phyloP scores from a whole-genome alignment of 441 rosid species.

The Syzygium malaccense region DNA sequence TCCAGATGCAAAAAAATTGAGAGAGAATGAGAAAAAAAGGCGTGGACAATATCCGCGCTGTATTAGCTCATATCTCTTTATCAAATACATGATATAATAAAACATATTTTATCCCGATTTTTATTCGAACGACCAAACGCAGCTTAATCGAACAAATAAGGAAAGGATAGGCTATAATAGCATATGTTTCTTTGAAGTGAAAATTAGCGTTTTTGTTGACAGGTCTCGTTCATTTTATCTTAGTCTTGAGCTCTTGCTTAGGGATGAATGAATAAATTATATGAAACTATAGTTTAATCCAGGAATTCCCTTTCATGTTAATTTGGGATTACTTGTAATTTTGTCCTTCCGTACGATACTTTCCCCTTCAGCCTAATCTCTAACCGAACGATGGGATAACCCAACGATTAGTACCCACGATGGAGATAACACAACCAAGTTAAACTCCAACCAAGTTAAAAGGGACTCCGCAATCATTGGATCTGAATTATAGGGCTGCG shows the following conservation, averaged over 20 bases:
- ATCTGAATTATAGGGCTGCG: background rate
- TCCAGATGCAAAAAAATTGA: background rate
- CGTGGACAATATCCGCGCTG: background rate
- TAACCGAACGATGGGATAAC: background rate
- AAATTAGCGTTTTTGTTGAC: background rate
- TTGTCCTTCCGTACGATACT: rapidly evolving
- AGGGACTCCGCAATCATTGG: background rate
- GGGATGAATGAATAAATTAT: background rate
- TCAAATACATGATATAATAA: no score
- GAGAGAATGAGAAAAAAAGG: background rate
- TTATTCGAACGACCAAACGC: no score
- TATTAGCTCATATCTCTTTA: no score
- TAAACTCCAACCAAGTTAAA: background rate
- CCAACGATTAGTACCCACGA: background rate
- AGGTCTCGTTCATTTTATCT: background rate
- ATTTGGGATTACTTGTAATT: background rate
- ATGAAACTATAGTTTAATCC: background rate
- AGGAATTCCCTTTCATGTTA: background rate
- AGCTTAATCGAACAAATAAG: background rate
- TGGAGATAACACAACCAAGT: background rate
- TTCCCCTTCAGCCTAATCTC: background rate
- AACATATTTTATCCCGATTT: no score
- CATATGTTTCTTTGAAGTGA: background rate
- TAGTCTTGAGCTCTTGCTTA: background rate
- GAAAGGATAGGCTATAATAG: background rate